Base-by-base conservation (phyloP, 768 basidiomycete genomes). In the Suillus spraguei region DNA sequence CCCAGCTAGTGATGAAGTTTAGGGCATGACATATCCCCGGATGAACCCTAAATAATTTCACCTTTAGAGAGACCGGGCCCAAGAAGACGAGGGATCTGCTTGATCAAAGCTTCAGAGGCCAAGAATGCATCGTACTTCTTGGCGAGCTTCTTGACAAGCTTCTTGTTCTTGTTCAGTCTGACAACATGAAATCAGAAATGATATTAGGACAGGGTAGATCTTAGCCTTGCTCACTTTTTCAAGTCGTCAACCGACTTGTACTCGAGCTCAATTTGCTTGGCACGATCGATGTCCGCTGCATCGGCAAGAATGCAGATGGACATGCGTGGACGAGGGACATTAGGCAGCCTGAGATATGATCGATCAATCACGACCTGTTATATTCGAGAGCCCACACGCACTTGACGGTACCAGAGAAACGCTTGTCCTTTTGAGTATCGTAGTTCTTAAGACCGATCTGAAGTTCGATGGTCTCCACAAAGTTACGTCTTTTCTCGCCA, bases 111-210 rank as follows among this genome's bases (percentile, higher is more conserved):
- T 79, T 99, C 97, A 63, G 97, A 99, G 41, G 97, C 87, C 69
- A 99, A 83, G 90, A 99, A 99, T 64, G 97, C 95, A 72, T 99
- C 96, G 83, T 98, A 96, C 79, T 98, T 98, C 86, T 99, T 98
- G 69, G 97, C 97, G 70, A 99, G 92, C 84, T 97, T 97, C 87
- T 99, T 99, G 75, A 99, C 97, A 66, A 99, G 93, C 83, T 99
- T 99, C 86, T 99, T 99, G 88, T 99, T 99, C 84, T 97, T 97
- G 90, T 97, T 97, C 68, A 98, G 87, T 81, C 92, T 94, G 54
- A 28, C n/a, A n/a, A 50, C 20, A 53, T 14, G 22, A 54, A 62
- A 64, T 9, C 68, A 47, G 46, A 62, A 10, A 36, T 24, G 17
- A 16, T 14, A 39, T 36, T 7, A n/a, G 16, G 22, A 16, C 4